Evolutionary conservation across 176 grass and related monocot genomes (phyloP), one percentile per base, ranked within the genome.

Genomic region (Ananas comosus): DNA sequence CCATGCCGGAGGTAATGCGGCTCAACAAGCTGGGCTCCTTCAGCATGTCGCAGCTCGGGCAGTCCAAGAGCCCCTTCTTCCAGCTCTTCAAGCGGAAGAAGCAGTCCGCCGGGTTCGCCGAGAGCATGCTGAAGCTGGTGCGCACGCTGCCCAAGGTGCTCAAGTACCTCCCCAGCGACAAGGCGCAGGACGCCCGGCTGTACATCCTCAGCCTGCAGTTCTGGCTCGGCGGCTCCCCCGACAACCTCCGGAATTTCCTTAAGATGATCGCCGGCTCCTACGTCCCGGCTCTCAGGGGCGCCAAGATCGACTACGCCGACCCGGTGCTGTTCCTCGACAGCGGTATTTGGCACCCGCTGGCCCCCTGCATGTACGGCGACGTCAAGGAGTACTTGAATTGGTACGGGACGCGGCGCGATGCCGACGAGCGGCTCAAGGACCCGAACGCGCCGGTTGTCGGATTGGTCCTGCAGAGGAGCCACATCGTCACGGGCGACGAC

Each of bases 51-150:
- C 94, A 99, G 88, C 83, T 99, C 11, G 94, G 94, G 1, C 94
- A 99, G 73, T 99, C 94, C 71, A 99, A 99, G 80, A 90, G 86
- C 86, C 94, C 94, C 66, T 99, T 99, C 84, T 99, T 99, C 85
- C 94, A 99, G 80, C 94, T 99, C 69, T 99, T 99, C 82, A 99
- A 99, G 87, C 76, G 84, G 73, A 91, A 99, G 84, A 80, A 85
- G 80, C 73, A 93, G 71, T 84, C 81, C 28, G 76, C 86, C 22
- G 81, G 80, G 12, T 99, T 99, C 82, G 94, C 94, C 16, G 94
- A 99, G 22, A 91, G 87, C 86, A 99, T 99, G 94, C 89, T 99
- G 49, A 99, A 99, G 82, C 90, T 99, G 11, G 94, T 99, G 1
- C 81, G 94, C 24, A 99, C 90, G 3, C 82, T 99, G 72, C 94